Conservation (phyloP, 768 basidiomycete species). For the Kondoa malvinella region DNA sequence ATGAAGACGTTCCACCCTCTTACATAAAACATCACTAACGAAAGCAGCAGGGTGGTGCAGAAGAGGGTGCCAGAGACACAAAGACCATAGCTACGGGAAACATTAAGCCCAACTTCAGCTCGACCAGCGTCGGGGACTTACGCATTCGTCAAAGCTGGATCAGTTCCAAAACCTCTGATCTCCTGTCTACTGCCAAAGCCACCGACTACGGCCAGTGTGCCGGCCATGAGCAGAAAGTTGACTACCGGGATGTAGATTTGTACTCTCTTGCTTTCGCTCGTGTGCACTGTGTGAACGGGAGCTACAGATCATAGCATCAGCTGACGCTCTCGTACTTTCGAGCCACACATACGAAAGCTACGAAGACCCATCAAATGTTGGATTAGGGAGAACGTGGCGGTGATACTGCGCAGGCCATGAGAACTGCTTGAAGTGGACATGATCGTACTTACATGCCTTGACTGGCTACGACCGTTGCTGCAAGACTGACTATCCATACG, state of each 20-base stretch:
- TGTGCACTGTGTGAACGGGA: constrained; percentile 38
- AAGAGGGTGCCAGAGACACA: constrained; percentile 53
- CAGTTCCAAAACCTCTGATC: constrained; percentile 44
- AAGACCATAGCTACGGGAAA: constrained; percentile 36
- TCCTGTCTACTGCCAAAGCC: constrained; percentile 43
- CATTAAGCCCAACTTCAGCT: not conserved
- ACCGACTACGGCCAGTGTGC: constrained; percentile 25
- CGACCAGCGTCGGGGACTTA: constrained; percentile 12
- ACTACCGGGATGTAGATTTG: constrained; percentile 51
- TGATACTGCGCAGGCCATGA: constrained; percentile 43
- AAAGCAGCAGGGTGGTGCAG: constrained; percentile 43
- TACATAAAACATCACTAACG: constrained; percentile 44
- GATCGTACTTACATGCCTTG: not conserved
- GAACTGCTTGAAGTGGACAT: not conserved
- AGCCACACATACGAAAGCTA: constrained; percentile 26
- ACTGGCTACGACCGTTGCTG: constrained; percentile 42
- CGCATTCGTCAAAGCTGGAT: constrained; percentile 45
- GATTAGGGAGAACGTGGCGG: constrained; percentile 41
- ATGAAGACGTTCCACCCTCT: constrained; percentile 39
- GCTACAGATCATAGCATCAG: constrained; percentile 10
- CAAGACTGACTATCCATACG: constrained; percentile 46
- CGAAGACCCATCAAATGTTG: constrained; percentile 52
- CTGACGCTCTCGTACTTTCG: not conserved
- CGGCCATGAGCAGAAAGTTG: constrained; percentile 38
- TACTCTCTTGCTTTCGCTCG: constrained; percentile 45